Evolutionary conservation across 768 basidiomycete species (phyloP).

Genomic region (Boletus eberwhitei): DNA sequence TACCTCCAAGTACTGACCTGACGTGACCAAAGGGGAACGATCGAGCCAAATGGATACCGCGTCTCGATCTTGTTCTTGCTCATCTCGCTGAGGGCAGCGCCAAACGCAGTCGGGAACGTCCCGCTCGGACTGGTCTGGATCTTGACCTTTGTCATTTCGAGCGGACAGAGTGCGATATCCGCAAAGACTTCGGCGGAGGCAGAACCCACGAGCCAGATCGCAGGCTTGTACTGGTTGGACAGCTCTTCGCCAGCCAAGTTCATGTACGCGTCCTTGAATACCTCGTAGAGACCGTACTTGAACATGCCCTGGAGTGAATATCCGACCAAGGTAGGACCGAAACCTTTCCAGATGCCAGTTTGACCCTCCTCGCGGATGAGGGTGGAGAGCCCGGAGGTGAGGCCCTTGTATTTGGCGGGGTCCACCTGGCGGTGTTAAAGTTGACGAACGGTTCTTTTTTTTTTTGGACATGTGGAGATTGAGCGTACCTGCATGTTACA

Average conservation of each 20-base stretch:
- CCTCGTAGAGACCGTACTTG: conserved; percentile 97
- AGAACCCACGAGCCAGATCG: conserved; percentile 91
- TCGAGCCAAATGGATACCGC: conserved; percentile 81
- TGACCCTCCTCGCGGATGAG: conserved; percentile 80
- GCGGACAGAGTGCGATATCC: conserved; percentile 91
- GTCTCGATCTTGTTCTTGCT: conserved; percentile 61
- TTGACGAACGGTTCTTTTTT: neutral
- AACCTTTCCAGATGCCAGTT: conserved; percentile 89
- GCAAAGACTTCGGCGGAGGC: conserved; percentile 95
- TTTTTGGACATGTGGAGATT: too few relatives aligned
- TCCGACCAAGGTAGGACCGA: conserved; percentile 90
- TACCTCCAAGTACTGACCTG: conserved; percentile 48
- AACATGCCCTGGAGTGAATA: conserved; percentile 97
- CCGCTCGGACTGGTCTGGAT: conserved; percentile 76
- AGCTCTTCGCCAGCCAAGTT: conserved; percentile 86
- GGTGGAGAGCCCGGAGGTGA: conserved; percentile 54
- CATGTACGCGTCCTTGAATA: conserved; percentile 92
- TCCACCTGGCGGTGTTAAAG: conserved; percentile 50
- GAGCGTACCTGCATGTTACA: conserved; percentile 83
- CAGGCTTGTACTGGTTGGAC: conserved; percentile 75
- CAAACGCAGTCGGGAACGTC: conserved; percentile 75
- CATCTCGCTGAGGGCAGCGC: conserved; percentile 72
- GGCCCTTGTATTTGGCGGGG: conserved; percentile 71
- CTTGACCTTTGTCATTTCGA: conserved; percentile 93
- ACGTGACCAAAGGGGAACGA: conserved; percentile 85